Evolutionary conservation across 805 yeast genomes (phyloP).

Genomic region (Hanseniaspora taiwanica): DNA sequence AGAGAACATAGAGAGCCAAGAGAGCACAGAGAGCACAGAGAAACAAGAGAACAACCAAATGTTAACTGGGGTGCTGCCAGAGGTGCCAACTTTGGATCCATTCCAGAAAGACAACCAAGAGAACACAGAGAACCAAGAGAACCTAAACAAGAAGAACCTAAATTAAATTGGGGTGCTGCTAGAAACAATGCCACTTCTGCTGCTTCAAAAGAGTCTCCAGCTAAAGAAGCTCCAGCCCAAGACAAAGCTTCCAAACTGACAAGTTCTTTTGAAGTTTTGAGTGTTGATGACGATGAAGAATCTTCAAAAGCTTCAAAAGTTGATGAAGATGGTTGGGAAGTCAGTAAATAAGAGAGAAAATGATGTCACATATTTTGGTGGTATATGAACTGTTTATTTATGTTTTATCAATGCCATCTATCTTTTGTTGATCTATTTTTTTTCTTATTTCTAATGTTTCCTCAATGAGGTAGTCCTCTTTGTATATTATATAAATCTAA

Average conservation of each 20-base stretch:
- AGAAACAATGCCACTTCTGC: too few species aligned
- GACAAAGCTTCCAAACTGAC: constrained; percentile 21
- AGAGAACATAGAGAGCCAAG: constrained; percentile 20
- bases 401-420: not conserved
- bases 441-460: too few species aligned
- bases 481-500: too few species aligned
- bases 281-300: constrained; percentile 23
- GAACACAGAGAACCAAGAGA: constrained; percentile 10
- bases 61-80: constrained; percentile 22
- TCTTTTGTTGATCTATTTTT: too few species aligned
- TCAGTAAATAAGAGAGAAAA: not conserved
- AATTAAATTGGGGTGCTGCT: constrained; percentile 45
- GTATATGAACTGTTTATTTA: not conserved
- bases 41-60: constrained; percentile 14
- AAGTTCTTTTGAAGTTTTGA: constrained; percentile 28
- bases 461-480: not conserved
- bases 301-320: not conserved
- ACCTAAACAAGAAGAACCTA: constrained; percentile 35
- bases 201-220: constrained; percentile 2
- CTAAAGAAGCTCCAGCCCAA: constrained; percentile 5
- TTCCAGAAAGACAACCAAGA: constrained; percentile 18
- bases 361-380: not conserved
- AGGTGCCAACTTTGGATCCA: constrained; percentile 25
- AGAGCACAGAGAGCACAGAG: constrained; percentile 24
- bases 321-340: constrained; percentile 1